Evolutionary conservation across 2,329 filamentous ascomycete genomes (phyloP), one percentile per base, ranked within the genome.

Genomic region (Aspergillus fijiensis): DNA sequence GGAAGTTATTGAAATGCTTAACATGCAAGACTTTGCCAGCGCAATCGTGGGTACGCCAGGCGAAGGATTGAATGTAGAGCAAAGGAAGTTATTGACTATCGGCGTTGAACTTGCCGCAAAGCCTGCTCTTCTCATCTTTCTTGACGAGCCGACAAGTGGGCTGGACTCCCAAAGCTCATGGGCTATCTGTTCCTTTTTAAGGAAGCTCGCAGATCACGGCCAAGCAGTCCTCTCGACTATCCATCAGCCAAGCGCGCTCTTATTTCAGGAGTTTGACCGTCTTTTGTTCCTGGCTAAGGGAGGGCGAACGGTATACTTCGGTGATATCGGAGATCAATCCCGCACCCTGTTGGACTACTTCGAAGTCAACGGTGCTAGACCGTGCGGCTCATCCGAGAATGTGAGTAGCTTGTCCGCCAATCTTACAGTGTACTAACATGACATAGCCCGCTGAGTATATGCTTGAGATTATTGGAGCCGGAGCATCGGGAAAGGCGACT

Each of bases 151-250:
- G 6, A 96, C 93, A 1, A 96, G 91, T 48, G 93, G 93, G 76
- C 83, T 96, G 5, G 93, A 96, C 74, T 91, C 87, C 61, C 92
- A 96, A 75, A 95, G 91, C 4, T 92, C 91, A 0, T 96, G 91
- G 91, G 89, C 91, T 61, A 96, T 96, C 70, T 83, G 91, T 50
- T 87, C 90, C 67, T 85, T 96, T n/a, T 82, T 97, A 48, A 88
- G 94, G 75, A 96, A 95, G 78, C 82, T 96, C 23, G 91, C 91
- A 69, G 90, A 94, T 74, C 89, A 86, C 63, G 92, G 93, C 12
- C 91, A 95, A 73, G 92, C 93, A 53, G 89, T 96, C 72, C 85
- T 96, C 11, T 96, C 91, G 76, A 96, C 93, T 0, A 96, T 96
- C 63, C 93, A 97, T 75, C 93, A 97, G 74, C 93, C 93, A 12